A percentile compares a stretch with the other conserved stretches of the same genome.
Conservation (phyloP, 2,329 filamentous ascomycete species). For the Alternaria viburni region DNA sequence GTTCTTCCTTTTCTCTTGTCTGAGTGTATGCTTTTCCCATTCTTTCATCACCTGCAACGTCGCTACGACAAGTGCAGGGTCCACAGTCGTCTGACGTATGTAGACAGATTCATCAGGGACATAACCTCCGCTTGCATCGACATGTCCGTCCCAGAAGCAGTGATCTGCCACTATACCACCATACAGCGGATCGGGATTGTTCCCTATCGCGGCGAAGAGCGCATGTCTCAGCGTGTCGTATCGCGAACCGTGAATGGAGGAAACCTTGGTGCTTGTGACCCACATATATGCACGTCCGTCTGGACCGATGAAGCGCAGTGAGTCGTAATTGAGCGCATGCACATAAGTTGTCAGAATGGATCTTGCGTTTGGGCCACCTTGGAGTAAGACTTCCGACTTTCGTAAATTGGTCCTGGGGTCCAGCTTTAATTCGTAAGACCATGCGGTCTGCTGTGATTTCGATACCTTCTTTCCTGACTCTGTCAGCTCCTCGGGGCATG, state of each 20-base stretch:
- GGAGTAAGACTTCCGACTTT: constrained; percentile 32
- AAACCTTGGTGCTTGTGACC: constrained; percentile 37
- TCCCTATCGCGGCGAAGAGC: constrained; percentile 32
- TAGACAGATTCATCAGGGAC: constrained; percentile 39
- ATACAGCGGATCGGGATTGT: constrained; percentile 36
- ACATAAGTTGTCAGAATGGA: constrained; percentile 37
- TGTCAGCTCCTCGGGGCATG: background rate
- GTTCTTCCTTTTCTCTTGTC: constrained; percentile 28
- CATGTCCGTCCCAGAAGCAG: constrained; percentile 42
- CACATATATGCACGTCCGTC: constrained; percentile 39
- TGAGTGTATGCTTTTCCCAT: constrained; percentile 38
- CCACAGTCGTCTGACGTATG: constrained; percentile 31
- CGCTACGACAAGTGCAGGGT: constrained; percentile 36
- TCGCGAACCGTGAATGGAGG: constrained; percentile 28
- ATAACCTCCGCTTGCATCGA: constrained; percentile 22
- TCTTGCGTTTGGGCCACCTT: constrained; percentile 18
- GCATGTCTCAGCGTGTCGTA: constrained; percentile 42
- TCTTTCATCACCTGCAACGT: constrained; percentile 44
- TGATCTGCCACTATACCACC: constrained; percentile 46
- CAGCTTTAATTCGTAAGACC: constrained; percentile 38
- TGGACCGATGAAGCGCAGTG: constrained; percentile 37
- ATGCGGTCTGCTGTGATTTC: constrained; percentile 13
- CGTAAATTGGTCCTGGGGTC: constrained; percentile 29
- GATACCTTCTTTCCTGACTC: background rate
- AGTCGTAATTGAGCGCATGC: constrained; percentile 41